Conservation (phyloP, 257 asterid species). For the Solanum neorickii region DNA sequence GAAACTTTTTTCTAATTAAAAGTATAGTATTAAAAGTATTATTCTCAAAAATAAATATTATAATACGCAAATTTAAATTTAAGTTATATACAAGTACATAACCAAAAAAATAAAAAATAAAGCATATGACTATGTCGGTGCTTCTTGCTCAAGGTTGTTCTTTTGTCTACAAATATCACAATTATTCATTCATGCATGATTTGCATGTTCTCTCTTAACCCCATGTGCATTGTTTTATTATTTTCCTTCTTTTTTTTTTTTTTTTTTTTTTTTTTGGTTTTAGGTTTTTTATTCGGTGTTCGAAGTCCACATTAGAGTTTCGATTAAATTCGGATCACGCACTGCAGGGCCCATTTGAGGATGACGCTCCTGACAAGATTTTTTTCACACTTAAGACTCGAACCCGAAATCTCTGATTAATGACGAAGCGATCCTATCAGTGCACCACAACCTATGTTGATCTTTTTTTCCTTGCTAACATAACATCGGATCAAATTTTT, state of each 20-base stretch:
- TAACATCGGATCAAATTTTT: neutral
- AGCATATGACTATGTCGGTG: neutral
- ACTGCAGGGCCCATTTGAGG: fast-evolving
- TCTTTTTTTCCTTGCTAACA: neutral
- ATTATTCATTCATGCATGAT: neutral
- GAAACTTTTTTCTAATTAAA: too few species aligned
- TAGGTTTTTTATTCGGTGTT: too few species aligned
- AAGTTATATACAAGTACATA: fast-evolving
- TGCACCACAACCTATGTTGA: too few species aligned
- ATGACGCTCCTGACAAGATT: fast-evolving
- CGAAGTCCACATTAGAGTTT: too few species aligned
- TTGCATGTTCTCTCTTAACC: neutral
- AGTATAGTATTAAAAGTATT: too few species aligned
- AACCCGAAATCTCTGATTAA: too few species aligned
- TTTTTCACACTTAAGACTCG: fast-evolving
- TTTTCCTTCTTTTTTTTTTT: too few species aligned
- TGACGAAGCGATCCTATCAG: fast-evolving
- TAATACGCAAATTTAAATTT: fast-evolving
- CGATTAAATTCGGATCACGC: fast-evolving
- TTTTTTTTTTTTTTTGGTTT: too few species aligned
- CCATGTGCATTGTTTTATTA: neutral
- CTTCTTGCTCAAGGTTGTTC: neutral
- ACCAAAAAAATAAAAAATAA: neutral
- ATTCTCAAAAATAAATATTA: fast-evolving
- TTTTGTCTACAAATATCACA: neutral